A percentile compares a stretch with the other conserved stretches of the same genome.
These are phyloP conservation scores for Oryza meridionalis DNA, from an alignment of 176 grass and related monocot genomes.

Conservation along the genomic window DNA sequence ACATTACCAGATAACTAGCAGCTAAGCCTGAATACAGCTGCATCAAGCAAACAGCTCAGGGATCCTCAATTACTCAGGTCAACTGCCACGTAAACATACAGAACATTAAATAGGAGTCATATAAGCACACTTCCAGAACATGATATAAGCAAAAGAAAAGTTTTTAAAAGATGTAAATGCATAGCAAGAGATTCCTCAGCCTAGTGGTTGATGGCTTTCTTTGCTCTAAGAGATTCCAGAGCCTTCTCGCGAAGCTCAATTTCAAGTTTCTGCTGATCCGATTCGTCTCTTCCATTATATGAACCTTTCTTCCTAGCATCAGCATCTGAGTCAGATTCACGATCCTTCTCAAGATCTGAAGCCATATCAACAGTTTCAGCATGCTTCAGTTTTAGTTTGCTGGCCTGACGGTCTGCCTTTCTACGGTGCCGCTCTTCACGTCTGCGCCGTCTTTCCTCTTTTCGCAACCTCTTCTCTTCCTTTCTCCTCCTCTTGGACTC, in stretches of 20 bases:
- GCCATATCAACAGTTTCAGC: slow-evolving; percentile 28
- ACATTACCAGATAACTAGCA: slow-evolving; percentile 67
- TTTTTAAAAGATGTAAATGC: slow-evolving; percentile 39
- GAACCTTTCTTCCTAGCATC: slow-evolving; percentile 51
- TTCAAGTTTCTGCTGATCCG: slow-evolving; percentile 80
- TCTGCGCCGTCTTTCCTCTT: slow-evolving; percentile 77
- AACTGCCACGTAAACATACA: slow-evolving; percentile 76
- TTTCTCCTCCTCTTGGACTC: slow-evolving; percentile 70
- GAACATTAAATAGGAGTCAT: slow-evolving; percentile 61
- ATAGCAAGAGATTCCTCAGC: slow-evolving; percentile 42
- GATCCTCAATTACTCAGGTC: slow-evolving; percentile 59
- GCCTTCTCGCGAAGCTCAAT: slow-evolving; percentile 85
- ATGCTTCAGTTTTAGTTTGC: slow-evolving; percentile 54
- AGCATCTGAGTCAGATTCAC: slow-evolving; percentile 49
- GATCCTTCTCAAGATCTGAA: slow-evolving; percentile 59
- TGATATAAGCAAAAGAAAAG: slow-evolving; percentile 38
- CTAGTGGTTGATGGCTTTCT: slow-evolving; percentile 68
- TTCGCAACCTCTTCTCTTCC: slow-evolving; percentile 73
- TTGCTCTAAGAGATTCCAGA: slow-evolving; percentile 78
- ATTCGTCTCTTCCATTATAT: slow-evolving; percentile 46
- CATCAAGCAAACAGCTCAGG: slow-evolving; percentile 65
- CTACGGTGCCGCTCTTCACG: slow-evolving; percentile 70
- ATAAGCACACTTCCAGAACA: slow-evolving; percentile 62
- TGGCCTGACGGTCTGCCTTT: slow-evolving; percentile 58
- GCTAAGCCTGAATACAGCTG: slow-evolving; percentile 63